These are phyloP conservation scores for Ophiobolus disseminans DNA, from an alignment of 2,329 filamentous ascomycete genomes.

Conservation along the genomic window DNA sequence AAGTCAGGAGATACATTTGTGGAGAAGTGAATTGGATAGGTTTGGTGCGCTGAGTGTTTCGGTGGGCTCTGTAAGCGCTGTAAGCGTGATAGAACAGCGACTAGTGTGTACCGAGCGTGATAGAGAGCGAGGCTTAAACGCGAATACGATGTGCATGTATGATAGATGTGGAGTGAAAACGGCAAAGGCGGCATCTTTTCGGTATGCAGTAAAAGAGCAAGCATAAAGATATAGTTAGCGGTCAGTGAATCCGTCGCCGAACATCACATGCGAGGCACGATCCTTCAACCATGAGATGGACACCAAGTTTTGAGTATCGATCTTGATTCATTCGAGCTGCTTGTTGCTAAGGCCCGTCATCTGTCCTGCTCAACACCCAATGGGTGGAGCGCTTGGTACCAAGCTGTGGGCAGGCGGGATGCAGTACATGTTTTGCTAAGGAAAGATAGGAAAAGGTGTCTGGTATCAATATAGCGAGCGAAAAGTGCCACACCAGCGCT, in stretches of 20 bases:
- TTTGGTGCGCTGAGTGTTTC: background rate
- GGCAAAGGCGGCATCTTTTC: background rate
- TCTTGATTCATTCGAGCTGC: conserved; percentile 5
- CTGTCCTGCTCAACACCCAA: conserved; percentile 40
- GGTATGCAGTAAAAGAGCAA: background rate
- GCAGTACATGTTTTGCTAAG: conserved; percentile 14
- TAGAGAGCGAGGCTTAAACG: too few relatives aligned
- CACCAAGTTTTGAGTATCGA: background rate
- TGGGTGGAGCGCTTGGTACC: conserved; percentile 37
- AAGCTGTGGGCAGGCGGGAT: conserved; percentile 39
- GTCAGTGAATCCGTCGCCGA: background rate
- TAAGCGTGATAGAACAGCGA: background rate
- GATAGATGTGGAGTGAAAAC: conserved; percentile 1
- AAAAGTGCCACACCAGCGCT: conserved; percentile 44
- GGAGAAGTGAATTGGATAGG: background rate
- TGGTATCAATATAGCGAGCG: conserved; percentile 37
- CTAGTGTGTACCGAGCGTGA: background rate
- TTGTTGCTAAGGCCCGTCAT: conserved; percentile 30
- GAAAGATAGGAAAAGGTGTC: conserved; percentile 11
- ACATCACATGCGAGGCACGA: background rate
- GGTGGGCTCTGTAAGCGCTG: background rate
- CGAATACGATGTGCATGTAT: conserved; percentile 3
- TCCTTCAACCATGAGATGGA: background rate
- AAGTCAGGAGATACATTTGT: too few relatives aligned
- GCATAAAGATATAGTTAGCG: background rate